Evolutionary conservation across 495 filamentous ascomycete species (phyloP).

Genomic region (Aspergillus asperescens): DNA sequence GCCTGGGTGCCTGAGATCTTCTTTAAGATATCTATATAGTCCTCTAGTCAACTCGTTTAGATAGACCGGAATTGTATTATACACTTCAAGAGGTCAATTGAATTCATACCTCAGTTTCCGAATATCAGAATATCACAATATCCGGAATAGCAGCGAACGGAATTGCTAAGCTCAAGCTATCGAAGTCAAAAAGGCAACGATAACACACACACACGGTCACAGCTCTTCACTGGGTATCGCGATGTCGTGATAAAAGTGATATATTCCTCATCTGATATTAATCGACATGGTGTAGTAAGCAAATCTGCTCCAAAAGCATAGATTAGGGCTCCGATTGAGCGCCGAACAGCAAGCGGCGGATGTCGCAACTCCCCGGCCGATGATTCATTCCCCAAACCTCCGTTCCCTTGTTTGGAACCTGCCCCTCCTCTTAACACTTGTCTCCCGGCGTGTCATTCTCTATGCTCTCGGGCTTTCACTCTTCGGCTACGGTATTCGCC

Average conservation of each 20-base stretch:
- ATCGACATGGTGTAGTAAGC: background rate
- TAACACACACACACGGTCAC: too few relatives aligned
- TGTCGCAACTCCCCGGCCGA: conserved; percentile 4
- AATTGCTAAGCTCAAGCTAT: too few relatives aligned
- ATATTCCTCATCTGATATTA: background rate
- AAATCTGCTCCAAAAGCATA: background rate
- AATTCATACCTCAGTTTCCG: background rate
- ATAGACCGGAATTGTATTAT: background rate
- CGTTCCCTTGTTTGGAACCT: background rate
- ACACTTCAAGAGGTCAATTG: background rate
- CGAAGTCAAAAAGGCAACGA: too few relatives aligned
- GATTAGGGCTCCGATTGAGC: background rate
- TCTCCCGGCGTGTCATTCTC: background rate
- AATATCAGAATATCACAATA: background rate
- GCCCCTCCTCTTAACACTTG: background rate
- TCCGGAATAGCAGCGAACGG: too few relatives aligned
- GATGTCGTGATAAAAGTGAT: background rate
- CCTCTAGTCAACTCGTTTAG: too few relatives aligned
- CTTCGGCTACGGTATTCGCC: conserved; percentile 1
- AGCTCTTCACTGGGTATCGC: background rate
- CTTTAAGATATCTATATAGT: background rate
- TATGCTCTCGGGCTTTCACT: conserved; percentile 14
- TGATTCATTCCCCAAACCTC: conserved; percentile 3
- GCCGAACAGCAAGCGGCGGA: background rate
- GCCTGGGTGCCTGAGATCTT: conserved; percentile 9